Evolutionary conservation across 2,329 filamentous ascomycete species (phyloP), one percentile per base, ranked within the genome.

Genomic region (Lecanosticta acicola): DNA sequence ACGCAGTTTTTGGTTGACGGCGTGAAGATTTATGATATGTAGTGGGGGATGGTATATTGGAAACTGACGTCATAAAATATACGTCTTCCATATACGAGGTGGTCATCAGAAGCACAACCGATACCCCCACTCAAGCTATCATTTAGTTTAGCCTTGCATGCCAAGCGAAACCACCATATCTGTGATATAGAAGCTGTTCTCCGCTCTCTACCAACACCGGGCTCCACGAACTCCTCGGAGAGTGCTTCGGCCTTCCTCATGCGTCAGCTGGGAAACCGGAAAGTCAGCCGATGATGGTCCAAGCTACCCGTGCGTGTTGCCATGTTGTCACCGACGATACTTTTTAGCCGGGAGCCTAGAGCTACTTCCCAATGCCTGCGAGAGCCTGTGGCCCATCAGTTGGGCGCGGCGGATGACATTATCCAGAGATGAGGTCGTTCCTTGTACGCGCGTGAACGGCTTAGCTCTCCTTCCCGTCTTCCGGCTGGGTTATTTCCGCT

Each of bases 11-110:
- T 53, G 33, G 41, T 57, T 14, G 55, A 58, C 29, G 54, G 50
- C 3, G 54, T 58, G 13, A 49, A 56, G 26, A 45, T 59, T 3
- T 59, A 55, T 20, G 55, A 58, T 34, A n/a, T n/a, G n/a, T n/a
- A n/a, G n/a, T n/a, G n/a, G n/a, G n/a, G n/a, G n/a, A n/a, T n/a
- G n/a, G n/a, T n/a, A n/a, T n/a, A n/a, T n/a, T n/a, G n/a, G n/a
- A n/a, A n/a, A n/a, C n/a, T n/a, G n/a, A n/a, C n/a, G n/a, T n/a
- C n/a, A n/a, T n/a, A n/a, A n/a, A n/a, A n/a, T n/a, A n/a, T n/a
- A n/a, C n/a, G n/a, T n/a, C n/a, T n/a, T n/a, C n/a, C n/a, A n/a
- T n/a, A n/a, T n/a, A n/a, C n/a, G n/a, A n/a, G n/a, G n/a, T n/a
- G n/a, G n/a, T n/a, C n/a, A n/a, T n/a, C n/a, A n/a, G n/a, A n/a